Conservation (phyloP, 352 stramenopile species). For the Phytopythium boreale region DNA sequence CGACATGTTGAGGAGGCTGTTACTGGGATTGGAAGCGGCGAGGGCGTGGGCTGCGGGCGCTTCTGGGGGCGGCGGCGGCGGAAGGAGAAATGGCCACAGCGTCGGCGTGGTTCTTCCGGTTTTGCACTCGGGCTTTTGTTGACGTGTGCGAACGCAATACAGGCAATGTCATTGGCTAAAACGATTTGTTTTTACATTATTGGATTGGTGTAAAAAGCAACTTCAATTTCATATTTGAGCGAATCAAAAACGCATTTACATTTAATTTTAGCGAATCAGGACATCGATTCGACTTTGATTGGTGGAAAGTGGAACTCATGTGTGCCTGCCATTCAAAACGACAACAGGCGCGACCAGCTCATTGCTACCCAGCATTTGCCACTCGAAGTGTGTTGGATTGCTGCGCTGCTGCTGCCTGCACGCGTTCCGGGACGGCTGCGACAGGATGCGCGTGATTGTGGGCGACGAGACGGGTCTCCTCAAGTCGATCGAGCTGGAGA, state of each 20-base stretch:
- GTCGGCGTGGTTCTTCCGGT: too few relatives aligned
- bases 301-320: slow-evolving; percentile 6
- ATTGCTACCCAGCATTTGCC: background rate
- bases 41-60: background rate
- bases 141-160: slow-evolving; percentile 7
- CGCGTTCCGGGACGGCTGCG: background rate
- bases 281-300: slow-evolving; percentile 4
- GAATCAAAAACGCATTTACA: background rate
- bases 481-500: slow-evolving; percentile 81
- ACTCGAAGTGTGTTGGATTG: background rate
- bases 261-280: slow-evolving; percentile 4
- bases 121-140: too few relatives aligned
- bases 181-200: background rate
- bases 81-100: slow-evolving; percentile 2
- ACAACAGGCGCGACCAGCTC: slow-evolving; percentile 1
- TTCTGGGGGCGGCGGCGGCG: background rate
- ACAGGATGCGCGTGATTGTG: slow-evolving; percentile 65
- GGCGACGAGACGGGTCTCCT: slow-evolving; percentile 81
- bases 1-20: background rate
- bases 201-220: slow-evolving; percentile 10
- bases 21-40: background rate
- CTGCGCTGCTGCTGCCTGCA: background rate
- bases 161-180: slow-evolving; percentile 6
- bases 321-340: slow-evolving; percentile 15
- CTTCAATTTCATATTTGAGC: slow-evolving; percentile 14